Conservation (phyloP, 306 rosid species). For the Sophora flavescens region DNA sequence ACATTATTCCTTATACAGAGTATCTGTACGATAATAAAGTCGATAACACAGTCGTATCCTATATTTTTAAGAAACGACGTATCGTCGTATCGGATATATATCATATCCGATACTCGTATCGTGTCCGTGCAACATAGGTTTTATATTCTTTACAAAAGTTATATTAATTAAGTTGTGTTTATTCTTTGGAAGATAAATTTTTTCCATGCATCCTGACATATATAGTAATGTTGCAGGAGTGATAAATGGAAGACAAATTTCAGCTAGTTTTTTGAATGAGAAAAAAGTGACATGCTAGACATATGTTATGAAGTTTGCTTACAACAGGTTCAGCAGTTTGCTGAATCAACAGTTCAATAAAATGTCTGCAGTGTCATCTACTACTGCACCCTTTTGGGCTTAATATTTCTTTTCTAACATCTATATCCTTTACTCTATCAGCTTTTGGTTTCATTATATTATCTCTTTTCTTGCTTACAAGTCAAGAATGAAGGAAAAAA, state of each 20-base stretch:
- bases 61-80: too few species aligned
- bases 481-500: slow-evolving; percentile 10
- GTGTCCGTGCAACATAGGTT: too few species aligned
- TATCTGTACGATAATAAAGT: too few species aligned
- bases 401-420: slow-evolving; percentile 1
- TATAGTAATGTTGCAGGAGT: slow-evolving; percentile 73
- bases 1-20: too few species aligned
- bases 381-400: slow-evolving; percentile 22
- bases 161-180: slow-evolving; percentile 28
- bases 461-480: neutral
- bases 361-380: too few species aligned
- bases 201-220: slow-evolving; percentile 41
- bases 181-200: neutral
- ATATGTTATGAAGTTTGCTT: slow-evolving; percentile 29
- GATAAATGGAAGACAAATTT: slow-evolving; percentile 75
- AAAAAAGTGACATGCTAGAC: slow-evolving; percentile 7
- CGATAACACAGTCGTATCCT: too few species aligned
- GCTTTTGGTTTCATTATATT: slow-evolving; percentile 39
- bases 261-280: neutral
- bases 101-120: too few species aligned
- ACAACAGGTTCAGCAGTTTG: slow-evolving; percentile 38
- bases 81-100: too few species aligned
- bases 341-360: slow-evolving; percentile 18
- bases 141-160: slow-evolving; percentile 33
- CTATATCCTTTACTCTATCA: neutral